These are phyloP conservation scores for Geosmithia morbida DNA, from an alignment of 2,329 filamentous ascomycete species.

Conservation along the genomic window DNA sequence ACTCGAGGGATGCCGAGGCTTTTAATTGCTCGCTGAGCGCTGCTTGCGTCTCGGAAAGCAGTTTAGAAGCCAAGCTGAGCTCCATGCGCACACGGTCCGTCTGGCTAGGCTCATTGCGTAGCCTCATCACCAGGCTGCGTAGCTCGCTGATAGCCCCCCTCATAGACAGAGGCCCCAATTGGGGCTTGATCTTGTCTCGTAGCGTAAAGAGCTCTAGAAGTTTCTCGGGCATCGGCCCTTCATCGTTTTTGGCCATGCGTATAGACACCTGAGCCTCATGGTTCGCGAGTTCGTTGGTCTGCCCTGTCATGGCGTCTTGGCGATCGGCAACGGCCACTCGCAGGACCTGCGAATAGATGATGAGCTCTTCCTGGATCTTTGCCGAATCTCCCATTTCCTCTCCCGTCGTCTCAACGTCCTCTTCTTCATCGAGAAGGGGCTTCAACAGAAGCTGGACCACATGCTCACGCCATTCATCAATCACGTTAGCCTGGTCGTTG, in stretches of 20 bases:
- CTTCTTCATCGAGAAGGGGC: constrained; percentile 73
- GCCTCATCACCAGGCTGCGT: constrained; percentile 42
- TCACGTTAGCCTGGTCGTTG: constrained; percentile 55
- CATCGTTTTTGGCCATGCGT: constrained; percentile 41
- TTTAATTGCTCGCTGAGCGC: constrained; percentile 37
- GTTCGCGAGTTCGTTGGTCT: constrained; percentile 59
- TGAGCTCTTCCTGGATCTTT: constrained; percentile 75
- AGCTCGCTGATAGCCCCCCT: constrained; percentile 55
- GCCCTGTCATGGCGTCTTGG: constrained; percentile 59
- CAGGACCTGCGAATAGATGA: constrained; percentile 71
- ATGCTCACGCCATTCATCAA: constrained; percentile 62
- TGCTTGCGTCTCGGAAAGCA: constrained; percentile 46
- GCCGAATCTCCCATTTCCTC: constrained; percentile 85
- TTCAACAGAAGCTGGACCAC: constrained; percentile 58
- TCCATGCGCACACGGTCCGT: constrained; percentile 49
- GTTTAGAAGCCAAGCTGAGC: constrained; percentile 44
- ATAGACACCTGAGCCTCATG: constrained; percentile 56
- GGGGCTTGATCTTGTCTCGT: constrained; percentile 33
- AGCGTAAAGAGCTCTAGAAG: constrained; percentile 34
- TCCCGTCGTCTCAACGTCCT: constrained; percentile 58
- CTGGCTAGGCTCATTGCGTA: constrained; percentile 10
- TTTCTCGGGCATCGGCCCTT: constrained; percentile 58
- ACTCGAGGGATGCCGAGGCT: constrained; percentile 33
- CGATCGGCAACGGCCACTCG: constrained; percentile 67
- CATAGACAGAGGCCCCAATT: constrained; percentile 44